phyloP scores from a whole-genome alignment of 2,329 filamentous ascomycete genomes.

The Fusarium graminum region DNA sequence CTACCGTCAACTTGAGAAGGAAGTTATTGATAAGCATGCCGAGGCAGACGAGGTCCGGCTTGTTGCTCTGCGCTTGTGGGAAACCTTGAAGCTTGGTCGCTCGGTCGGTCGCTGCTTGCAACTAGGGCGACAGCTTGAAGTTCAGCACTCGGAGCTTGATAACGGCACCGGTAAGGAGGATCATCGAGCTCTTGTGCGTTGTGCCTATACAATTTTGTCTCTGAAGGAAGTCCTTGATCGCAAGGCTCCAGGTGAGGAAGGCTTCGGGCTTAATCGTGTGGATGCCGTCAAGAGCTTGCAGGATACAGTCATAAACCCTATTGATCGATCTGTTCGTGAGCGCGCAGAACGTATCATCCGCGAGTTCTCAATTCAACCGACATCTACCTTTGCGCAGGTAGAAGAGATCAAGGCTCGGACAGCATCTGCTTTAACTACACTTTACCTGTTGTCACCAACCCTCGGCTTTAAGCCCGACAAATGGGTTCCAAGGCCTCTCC shows the following conservation, averaged over 20 bases:
- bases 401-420: slow-evolving; percentile 83
- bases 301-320: slow-evolving; percentile 75
- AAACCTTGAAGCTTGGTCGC: slow-evolving; percentile 81
- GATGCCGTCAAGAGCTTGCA: slow-evolving; percentile 78
- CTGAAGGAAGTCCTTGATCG: slow-evolving; percentile 79
- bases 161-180: slow-evolving; percentile 70
- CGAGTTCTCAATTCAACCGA: slow-evolving; percentile 79
- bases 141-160: slow-evolving; percentile 78
- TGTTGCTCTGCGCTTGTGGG: slow-evolving; percentile 82
- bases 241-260: slow-evolving; percentile 78
- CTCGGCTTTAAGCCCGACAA: slow-evolving; percentile 65
- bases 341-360: slow-evolving; percentile 83
- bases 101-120: slow-evolving; percentile 83
- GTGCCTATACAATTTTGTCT: slow-evolving; percentile 81
- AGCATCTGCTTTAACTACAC: slow-evolving; percentile 77
- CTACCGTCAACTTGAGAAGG: slow-evolving; percentile 86
- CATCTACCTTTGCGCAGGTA: slow-evolving; percentile 70
- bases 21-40: slow-evolving; percentile 87
- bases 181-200: slow-evolving; percentile 83
- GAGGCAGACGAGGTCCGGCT: slow-evolving; percentile 85
- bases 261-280: slow-evolving; percentile 79
- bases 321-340: slow-evolving; percentile 79
- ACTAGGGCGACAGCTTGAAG: slow-evolving; percentile 86
- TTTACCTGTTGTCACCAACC: slow-evolving; percentile 85
- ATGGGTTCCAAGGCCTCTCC: slow-evolving; percentile 76